These are phyloP conservation scores for Penicillium simplicissimum DNA, from an alignment of 495 filamentous ascomycete species.

Conservation along the genomic window DNA sequence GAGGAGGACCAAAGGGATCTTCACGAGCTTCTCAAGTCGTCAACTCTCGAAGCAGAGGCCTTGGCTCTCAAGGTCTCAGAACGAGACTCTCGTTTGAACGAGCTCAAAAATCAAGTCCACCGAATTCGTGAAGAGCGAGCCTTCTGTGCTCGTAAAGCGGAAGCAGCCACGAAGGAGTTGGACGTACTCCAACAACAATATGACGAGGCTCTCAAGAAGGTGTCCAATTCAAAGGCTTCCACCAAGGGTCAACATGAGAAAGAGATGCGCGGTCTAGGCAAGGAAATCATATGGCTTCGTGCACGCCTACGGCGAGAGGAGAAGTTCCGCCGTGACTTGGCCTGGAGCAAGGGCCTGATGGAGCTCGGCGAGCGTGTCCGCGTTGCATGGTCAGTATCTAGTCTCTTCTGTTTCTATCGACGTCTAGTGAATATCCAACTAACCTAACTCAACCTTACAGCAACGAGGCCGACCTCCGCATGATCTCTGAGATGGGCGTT, in stretches of 20 bases:
- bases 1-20: slow-evolving; percentile 66
- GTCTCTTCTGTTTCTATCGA: slow-evolving; percentile 17
- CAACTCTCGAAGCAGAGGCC: slow-evolving; percentile 67
- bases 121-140: slow-evolving; percentile 61
- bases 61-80: slow-evolving; percentile 58
- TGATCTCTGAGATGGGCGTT: slow-evolving; percentile 79
- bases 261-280: slow-evolving; percentile 79
- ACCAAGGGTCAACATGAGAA: slow-evolving; percentile 64
- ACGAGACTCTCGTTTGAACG: slow-evolving; percentile 52
- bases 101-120: slow-evolving; percentile 57
- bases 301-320: slow-evolving; percentile 77
- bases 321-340: slow-evolving; percentile 71
- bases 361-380: slow-evolving; percentile 73
- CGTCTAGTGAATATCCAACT: slow-evolving; percentile 14
- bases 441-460: slow-evolving; percentile 47
- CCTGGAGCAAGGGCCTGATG: slow-evolving; percentile 79
- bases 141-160: slow-evolving; percentile 49
- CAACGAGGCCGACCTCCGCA: slow-evolving; percentile 85
- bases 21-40: slow-evolving; percentile 63
- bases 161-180: slow-evolving; percentile 51
- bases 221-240: slow-evolving; percentile 38
- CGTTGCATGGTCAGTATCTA: slow-evolving; percentile 73
- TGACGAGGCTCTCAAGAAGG: slow-evolving; percentile 52
- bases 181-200: slow-evolving; percentile 55
- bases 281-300: slow-evolving; percentile 87